phyloP scores from a whole-genome alignment of 179 eudicot species.

The Corrigiola litoralis region DNA sequence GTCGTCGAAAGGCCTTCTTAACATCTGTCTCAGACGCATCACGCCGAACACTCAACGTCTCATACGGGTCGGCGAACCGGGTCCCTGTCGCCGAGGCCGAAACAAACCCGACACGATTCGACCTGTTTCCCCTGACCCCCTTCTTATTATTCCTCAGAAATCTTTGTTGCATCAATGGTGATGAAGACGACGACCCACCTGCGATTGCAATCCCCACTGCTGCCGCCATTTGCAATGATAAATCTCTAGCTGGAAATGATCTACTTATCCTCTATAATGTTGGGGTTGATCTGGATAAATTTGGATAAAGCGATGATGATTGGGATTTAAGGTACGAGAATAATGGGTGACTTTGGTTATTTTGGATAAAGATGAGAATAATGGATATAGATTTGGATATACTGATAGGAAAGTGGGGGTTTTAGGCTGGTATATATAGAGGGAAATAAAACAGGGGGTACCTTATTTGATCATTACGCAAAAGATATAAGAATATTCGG shows the following conservation, averaged over 20 bases:
- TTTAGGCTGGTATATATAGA: neutral
- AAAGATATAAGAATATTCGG: slow-evolving; percentile 10
- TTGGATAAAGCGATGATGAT: neutral
- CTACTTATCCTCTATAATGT: no score
- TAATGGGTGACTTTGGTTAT: neutral
- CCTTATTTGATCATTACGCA: neutral
- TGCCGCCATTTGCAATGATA: slow-evolving; percentile 63
- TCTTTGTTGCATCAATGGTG: neutral
- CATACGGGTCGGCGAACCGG: slow-evolving; percentile 44
- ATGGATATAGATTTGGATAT: no score
- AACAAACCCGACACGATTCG: slow-evolving; percentile 17
- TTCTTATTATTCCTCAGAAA: slow-evolving; percentile 2
- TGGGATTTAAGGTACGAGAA: no score
- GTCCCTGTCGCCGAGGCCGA: slow-evolving; percentile 16
- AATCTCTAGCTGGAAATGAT: no score
- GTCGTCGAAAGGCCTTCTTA: slow-evolving; percentile 73
- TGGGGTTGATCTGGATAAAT: neutral
- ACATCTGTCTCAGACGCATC: slow-evolving; percentile 82
- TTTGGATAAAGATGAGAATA: neutral
- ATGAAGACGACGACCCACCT: slow-evolving; percentile 26
- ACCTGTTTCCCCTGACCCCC: neutral
- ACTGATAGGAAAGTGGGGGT: neutral
- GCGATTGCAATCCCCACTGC: slow-evolving; percentile 27
- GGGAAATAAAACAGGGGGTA: neutral
- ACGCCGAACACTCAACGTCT: slow-evolving; percentile 48